These are phyloP conservation scores for Metarhizium rileyi DNA, from an alignment of 2,329 filamentous ascomycete species.

Conservation along the genomic window DNA sequence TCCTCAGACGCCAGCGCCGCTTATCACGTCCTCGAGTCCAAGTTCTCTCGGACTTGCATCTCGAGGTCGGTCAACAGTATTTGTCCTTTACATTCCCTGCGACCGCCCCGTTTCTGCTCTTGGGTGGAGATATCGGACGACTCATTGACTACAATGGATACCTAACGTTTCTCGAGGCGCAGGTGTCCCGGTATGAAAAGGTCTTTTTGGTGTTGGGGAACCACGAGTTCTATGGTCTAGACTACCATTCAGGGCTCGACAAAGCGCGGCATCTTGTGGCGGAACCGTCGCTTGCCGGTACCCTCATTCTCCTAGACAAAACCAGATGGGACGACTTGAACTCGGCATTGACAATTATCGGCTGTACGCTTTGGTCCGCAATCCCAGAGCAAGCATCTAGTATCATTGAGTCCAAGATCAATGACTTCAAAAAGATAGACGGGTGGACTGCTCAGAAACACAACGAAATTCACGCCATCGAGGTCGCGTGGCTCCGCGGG, in stretches of 20 bases:
- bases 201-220: conserved; percentile 43
- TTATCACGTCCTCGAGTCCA: conserved; percentile 10
- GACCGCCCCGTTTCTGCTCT: conserved; percentile 31
- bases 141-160: conserved; percentile 36
- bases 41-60: conserved; percentile 40
- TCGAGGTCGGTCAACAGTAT: conserved; percentile 36
- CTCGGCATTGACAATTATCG: conserved; percentile 39
- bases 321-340: conserved; percentile 27
- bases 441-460: conserved; percentile 41
- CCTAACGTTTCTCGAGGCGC: conserved; percentile 31
- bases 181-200: conserved; percentile 30
- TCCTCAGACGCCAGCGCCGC: conserved; percentile 1
- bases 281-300: conserved; percentile 27
- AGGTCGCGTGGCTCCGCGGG: conserved; percentile 40
- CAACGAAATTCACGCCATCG: conserved; percentile 35
- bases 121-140: conserved; percentile 41
- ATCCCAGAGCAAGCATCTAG: conserved; percentile 29
- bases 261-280: conserved; percentile 25
- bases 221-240: conserved; percentile 42
- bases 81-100: conserved; percentile 29
- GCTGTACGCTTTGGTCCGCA: conserved; percentile 47
- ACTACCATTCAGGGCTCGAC: conserved; percentile 26
- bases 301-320: conserved; percentile 34
- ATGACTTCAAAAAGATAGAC: conserved; percentile 44
- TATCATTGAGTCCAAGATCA: conserved; percentile 33